These are phyloP conservation scores for Forsythia suspensa DNA, from an alignment of 257 asterid genomes.

Conservation along the genomic window DNA sequence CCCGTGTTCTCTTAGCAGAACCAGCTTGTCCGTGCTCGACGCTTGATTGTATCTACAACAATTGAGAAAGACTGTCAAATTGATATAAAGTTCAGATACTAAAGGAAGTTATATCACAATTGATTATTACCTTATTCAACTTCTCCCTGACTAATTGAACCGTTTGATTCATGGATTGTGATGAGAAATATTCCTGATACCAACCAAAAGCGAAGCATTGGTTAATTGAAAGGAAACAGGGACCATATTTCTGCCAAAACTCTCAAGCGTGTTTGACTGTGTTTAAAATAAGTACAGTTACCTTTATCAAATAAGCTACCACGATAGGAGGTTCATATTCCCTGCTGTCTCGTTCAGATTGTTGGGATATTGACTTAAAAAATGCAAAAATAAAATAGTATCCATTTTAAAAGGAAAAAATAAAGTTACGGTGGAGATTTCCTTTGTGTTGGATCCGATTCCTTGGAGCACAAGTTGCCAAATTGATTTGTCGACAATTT, in stretches of 20 bases:
- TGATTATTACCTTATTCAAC: constrained; percentile 57
- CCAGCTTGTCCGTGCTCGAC: constrained; percentile 38
- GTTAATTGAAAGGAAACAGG: neutral
- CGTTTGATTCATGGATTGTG: constrained; percentile 80
- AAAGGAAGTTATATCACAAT: neutral
- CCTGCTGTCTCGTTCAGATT: neutral
- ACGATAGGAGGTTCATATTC: neutral
- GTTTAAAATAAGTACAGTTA: neutral
- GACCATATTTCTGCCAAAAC: neutral
- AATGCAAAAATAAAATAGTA: no score
- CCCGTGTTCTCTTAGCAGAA: constrained; percentile 59
- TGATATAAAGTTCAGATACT: neutral
- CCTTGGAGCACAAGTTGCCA: no score
- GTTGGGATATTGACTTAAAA: no score
- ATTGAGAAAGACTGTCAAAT: neutral
- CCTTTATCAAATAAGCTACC: neutral
- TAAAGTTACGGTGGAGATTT: no score
- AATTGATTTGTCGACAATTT: no score
- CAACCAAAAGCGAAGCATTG: neutral
- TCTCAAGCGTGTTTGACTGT: no score
- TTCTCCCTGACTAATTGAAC: constrained; percentile 78
- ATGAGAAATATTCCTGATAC: constrained; percentile 71
- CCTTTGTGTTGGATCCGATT: no score
- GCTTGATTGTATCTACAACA: constrained; percentile 60
- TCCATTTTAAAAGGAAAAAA: no score